Evolutionary conservation across 2,329 filamentous ascomycete species (phyloP).

Genomic region (Exophiala sp.): DNA sequence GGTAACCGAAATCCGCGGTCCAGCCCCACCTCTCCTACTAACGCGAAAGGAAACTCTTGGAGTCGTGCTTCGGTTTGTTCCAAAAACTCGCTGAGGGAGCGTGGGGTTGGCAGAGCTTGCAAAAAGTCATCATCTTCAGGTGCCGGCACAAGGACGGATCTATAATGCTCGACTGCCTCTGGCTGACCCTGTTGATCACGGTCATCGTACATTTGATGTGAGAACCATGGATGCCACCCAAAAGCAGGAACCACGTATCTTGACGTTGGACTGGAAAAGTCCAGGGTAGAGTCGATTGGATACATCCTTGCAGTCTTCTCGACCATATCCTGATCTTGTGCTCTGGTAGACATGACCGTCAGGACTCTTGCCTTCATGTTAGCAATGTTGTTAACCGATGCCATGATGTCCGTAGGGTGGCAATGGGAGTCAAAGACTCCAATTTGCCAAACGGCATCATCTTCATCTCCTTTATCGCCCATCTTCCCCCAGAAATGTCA

Average conservation of each 20-base stretch:
- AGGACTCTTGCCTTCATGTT: constrained; percentile 57
- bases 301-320: constrained; percentile 43
- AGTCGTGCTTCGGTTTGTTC: constrained; percentile 49
- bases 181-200: constrained; percentile 16
- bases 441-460: constrained; percentile 48
- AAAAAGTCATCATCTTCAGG: constrained; percentile 49
- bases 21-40: constrained; percentile 62
- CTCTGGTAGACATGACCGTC: constrained; percentile 62
- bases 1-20: constrained; percentile 62
- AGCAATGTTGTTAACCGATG: constrained; percentile 52
- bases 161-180: constrained; percentile 51
- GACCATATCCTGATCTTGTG: constrained; percentile 60
- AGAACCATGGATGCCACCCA: constrained; percentile 68
- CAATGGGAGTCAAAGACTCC: constrained; percentile 64
- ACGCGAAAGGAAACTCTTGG: constrained; percentile 49
- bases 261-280: constrained; percentile 14
- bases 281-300: constrained; percentile 2
- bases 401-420: constrained; percentile 63
- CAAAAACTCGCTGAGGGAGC: constrained; percentile 52
- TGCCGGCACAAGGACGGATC: constrained; percentile 48
- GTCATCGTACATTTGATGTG: constrained; percentile 57
- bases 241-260: constrained; percentile 58
- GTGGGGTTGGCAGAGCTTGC: constrained; percentile 51
- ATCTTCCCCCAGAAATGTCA: not conserved
- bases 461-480: not conserved